phyloP scores from a whole-genome alignment of 2,329 filamentous ascomycete species.

The Pseudogymnoascus sp. region DNA sequence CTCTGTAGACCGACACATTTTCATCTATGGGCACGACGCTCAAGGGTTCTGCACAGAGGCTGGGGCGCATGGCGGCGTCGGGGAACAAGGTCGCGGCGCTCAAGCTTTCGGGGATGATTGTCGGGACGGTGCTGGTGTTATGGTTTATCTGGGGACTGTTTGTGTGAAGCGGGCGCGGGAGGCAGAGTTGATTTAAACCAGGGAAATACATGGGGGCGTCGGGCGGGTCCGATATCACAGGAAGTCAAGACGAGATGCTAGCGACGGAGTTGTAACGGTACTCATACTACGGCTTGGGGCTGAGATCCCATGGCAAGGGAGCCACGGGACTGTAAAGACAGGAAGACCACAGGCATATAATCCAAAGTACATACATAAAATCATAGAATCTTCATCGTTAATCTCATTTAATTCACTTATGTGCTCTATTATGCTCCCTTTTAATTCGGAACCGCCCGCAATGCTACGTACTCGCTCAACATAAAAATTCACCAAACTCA shows the following conservation, averaged over 20 bases:
- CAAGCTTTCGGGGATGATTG: conserved; percentile 77
- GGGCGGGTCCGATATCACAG: conserved; percentile 7
- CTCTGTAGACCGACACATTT: conserved; percentile 71
- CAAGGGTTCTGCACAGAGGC: conserved; percentile 71
- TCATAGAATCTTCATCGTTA: conserved; percentile 3
- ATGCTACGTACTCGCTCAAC: conserved; percentile 7
- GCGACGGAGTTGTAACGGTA: not conserved
- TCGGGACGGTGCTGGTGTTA: conserved; percentile 62
- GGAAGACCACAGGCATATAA: not conserved
- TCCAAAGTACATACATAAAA: not conserved
- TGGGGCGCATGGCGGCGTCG: conserved; percentile 82
- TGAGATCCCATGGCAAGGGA: not conserved
- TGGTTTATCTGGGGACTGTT: conserved; percentile 45
- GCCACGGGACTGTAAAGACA: not conserved
- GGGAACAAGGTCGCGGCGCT: conserved; percentile 88
- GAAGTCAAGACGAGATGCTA: not conserved
- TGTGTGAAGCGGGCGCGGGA: conserved; percentile 16
- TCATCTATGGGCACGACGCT: conserved; percentile 75
- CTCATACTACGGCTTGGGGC: not conserved
- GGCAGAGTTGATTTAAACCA: not conserved
- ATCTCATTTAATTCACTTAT: not conserved
- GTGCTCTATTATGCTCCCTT: conserved; percentile 4
- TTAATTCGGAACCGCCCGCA: conserved; percentile 4
- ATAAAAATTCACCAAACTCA: not conserved
- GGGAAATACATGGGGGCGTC: not conserved